Percentiles rank a stretch among this genome's conserved stretches.
These are phyloP conservation scores for Digitaria exilis DNA, from an alignment of 202 grass and related monocot species.

Conservation along the genomic window DNA sequence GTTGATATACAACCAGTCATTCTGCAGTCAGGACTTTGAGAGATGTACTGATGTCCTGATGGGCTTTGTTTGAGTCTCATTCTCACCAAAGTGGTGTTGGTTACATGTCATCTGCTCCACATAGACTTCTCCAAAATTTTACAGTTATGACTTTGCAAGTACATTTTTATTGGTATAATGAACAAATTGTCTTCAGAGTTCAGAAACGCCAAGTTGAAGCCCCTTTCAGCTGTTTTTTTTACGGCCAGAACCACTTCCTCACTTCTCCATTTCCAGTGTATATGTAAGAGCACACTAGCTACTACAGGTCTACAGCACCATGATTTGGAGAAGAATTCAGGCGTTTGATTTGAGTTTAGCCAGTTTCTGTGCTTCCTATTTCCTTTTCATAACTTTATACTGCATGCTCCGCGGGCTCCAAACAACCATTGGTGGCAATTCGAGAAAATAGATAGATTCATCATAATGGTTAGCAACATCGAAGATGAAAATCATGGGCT, in stretches of 20 bases:
- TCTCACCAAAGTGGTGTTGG: slow-evolving; percentile 21
- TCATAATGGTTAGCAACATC: background rate
- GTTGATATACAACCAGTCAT: background rate
- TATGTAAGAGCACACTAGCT: background rate
- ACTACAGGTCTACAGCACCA: background rate
- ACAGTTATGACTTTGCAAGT: slow-evolving; percentile 9
- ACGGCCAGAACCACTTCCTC: slow-evolving; percentile 2
- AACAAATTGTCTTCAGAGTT: background rate
- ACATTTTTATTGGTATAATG: background rate
- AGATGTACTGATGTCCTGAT: background rate
- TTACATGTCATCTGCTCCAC: slow-evolving; percentile 33
- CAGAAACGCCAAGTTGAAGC: background rate
- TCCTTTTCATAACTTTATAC: background rate
- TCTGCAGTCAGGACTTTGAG: background rate
- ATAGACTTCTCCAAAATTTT: background rate
- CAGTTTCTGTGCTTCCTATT: background rate
- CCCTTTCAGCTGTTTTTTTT: background rate
- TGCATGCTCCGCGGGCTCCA: background rate
- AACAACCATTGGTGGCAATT: background rate
- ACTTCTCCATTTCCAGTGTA: background rate
- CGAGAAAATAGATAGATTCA: background rate
- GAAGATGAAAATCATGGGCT: background rate
- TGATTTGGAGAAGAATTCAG: background rate
- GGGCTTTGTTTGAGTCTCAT: slow-evolving; percentile 11
- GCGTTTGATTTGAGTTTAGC: background rate